These are phyloP conservation scores for Myriangium duriaei DNA, from an alignment of 2,329 filamentous ascomycete species.

Conservation along the genomic window DNA sequence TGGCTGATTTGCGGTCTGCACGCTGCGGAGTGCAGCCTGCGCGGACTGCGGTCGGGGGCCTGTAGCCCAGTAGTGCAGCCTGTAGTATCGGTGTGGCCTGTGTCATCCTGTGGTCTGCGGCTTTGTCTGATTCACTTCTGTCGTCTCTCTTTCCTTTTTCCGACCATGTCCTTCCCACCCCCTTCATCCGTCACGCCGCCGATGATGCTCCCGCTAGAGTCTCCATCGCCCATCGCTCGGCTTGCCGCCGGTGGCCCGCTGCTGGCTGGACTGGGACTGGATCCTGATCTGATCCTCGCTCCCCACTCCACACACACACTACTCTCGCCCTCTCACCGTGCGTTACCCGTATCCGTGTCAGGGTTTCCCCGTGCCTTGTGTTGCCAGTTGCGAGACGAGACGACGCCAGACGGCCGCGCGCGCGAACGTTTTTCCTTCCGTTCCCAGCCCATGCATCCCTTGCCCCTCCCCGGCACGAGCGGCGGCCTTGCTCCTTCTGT, in stretches of 20 bases:
- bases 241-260: background rate
- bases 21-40: background rate
- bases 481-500: background rate
- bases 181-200: background rate
- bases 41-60: no score
- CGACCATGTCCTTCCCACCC: background rate
- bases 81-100: background rate
- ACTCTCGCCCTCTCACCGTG: slow-evolving; percentile 3
- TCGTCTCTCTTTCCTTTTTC: background rate
- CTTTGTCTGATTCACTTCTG: no score
- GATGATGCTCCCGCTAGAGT: background rate
- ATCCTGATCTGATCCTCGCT: slow-evolving; percentile 1
- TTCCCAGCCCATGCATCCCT: background rate
- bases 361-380: slow-evolving; percentile 3
- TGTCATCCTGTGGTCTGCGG: no score
- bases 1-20: background rate
- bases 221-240: background rate
- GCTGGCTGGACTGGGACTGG: background rate
- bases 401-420: slow-evolving; percentile 7
- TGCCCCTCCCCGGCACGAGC: background rate
- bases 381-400: slow-evolving; percentile 6
- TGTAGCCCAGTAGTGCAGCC: background rate
- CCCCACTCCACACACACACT: slow-evolving; percentile 2
- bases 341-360: slow-evolving; percentile 7
- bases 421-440: slow-evolving; percentile 8